A percentile compares a stretch with the other conserved stretches of the same genome.
These are phyloP conservation scores for Euclidium syriacum DNA, from an alignment of 345 rosid genomes.

Conservation along the genomic window DNA sequence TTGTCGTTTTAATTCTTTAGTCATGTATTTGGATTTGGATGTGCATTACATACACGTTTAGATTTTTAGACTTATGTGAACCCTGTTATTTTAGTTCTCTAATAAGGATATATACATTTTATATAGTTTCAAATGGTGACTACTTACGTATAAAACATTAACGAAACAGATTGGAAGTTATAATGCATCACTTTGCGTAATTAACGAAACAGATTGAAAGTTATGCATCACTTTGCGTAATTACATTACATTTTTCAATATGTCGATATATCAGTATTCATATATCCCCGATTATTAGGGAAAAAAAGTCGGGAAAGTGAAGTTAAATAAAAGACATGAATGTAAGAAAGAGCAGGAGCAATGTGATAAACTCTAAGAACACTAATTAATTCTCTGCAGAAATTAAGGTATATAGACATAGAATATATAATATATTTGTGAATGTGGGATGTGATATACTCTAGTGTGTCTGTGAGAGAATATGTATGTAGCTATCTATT, in stretches of 20 bases:
- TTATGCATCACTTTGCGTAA: too few relatives aligned
- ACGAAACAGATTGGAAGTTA: too few relatives aligned
- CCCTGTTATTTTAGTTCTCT: conserved; percentile 4
- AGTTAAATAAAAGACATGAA: not conserved
- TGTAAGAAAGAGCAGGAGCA: conserved; percentile 6
- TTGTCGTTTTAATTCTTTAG: not conserved
- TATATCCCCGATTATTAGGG: not conserved
- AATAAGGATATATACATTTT: not conserved
- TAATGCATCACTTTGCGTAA: too few relatives aligned
- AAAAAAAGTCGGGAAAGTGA: not conserved
- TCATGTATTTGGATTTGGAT: not conserved
- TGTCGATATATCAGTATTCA: too few relatives aligned
- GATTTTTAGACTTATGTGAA: not conserved
- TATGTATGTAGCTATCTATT: conserved; percentile 19
- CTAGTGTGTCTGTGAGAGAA: not conserved
- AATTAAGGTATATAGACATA: conserved; percentile 15
- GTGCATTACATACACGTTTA: not conserved
- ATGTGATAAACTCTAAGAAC: conserved; percentile 18
- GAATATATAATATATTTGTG: not conserved
- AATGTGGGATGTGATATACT: conserved; percentile 4
- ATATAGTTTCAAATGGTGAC: not conserved
- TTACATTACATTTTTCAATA: too few relatives aligned
- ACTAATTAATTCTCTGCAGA: conserved; percentile 7
- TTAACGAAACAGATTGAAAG: too few relatives aligned
- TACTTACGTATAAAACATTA: too few relatives aligned